These are phyloP conservation scores for Amphichorda felina DNA, from an alignment of 2,329 filamentous ascomycete species.

Conservation along the genomic window DNA sequence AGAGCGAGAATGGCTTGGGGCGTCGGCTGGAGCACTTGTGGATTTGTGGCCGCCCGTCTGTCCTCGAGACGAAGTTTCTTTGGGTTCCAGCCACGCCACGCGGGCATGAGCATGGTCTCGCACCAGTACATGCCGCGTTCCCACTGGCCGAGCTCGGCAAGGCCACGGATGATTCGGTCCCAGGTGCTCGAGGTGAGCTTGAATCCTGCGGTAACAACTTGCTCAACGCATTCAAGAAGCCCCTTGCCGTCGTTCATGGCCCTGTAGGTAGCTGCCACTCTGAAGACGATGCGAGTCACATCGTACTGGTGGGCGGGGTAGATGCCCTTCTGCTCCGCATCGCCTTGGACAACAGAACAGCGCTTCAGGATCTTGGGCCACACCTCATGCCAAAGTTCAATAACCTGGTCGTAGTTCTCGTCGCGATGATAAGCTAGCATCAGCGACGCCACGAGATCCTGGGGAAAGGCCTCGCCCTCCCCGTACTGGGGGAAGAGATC, in stretches of 20 bases:
- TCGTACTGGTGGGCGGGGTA: slow-evolving; percentile 40
- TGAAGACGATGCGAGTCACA: slow-evolving; percentile 33
- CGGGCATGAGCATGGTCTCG: slow-evolving; percentile 66
- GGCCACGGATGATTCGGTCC: slow-evolving; percentile 63
- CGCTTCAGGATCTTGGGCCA: slow-evolving; percentile 24
- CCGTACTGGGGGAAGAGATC: slow-evolving; percentile 22
- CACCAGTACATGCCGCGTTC: slow-evolving; percentile 61
- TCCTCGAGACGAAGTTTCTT: slow-evolving; percentile 11
- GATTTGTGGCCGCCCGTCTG: slow-evolving; percentile 11
- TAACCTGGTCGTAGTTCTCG: slow-evolving; percentile 46
- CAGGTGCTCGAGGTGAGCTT: slow-evolving; percentile 64
- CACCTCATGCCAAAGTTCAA: slow-evolving; percentile 27
- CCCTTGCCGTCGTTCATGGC: slow-evolving; percentile 27
- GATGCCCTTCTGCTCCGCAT: slow-evolving; percentile 15
- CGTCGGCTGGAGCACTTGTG: slow-evolving; percentile 19
- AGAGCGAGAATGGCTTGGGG: slow-evolving; percentile 31
- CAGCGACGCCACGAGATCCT: slow-evolving; percentile 47
- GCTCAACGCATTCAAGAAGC: slow-evolving; percentile 36
- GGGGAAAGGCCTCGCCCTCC: slow-evolving; percentile 27
- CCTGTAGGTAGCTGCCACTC: slow-evolving; percentile 33
- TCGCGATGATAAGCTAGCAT: slow-evolving; percentile 56
- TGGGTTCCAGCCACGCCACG: slow-evolving; percentile 62
- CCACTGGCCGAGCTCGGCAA: slow-evolving; percentile 48
- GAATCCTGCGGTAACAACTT: slow-evolving; percentile 58
- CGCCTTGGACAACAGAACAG: slow-evolving; percentile 6